Evolutionary conservation across 768 basidiomycete genomes (phyloP).

Genomic region (Albatrellus ellisii): DNA sequence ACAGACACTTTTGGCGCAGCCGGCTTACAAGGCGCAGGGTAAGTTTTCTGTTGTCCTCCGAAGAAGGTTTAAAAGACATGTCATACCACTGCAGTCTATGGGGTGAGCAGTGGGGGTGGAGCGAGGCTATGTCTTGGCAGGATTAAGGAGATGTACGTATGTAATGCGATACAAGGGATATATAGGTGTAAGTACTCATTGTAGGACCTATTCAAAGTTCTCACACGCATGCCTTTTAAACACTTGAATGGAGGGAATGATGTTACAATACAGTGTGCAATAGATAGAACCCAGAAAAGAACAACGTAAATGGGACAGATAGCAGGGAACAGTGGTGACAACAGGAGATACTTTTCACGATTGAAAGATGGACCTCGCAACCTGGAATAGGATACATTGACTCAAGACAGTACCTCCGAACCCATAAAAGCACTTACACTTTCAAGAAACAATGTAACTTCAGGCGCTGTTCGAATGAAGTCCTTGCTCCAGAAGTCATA

Average conservation of each 20-base stretch:
- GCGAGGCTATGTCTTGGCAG: conserved; percentile 22
- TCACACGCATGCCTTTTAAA: conserved; percentile 18
- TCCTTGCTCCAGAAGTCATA: conserved; percentile 88
- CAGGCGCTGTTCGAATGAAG: conserved; percentile 74
- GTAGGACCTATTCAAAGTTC: conserved; percentile 32
- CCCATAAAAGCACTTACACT: conserved; percentile 38
- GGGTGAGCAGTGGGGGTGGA: conserved; percentile 22
- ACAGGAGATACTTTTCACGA: conserved; percentile 27
- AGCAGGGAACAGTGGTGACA: conserved; percentile 30
- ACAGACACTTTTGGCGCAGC: conserved; percentile 52
- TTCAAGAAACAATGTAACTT: conserved; percentile 76
- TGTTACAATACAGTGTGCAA: conserved; percentile 81
- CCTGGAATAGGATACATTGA: conserved; percentile 27
- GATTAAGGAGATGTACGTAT: conserved; percentile 14
- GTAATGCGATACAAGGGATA: conserved; percentile 24
- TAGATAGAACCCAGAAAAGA: conserved; percentile 31
- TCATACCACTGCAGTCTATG: conserved; percentile 18
- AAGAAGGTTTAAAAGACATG: conserved; percentile 5
- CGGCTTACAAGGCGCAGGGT: conserved; percentile 73
- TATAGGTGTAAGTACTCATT: conserved; percentile 24
- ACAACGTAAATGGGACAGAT: conserved; percentile 58
- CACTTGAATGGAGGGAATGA: conserved; percentile 29
- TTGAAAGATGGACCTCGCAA: conserved; percentile 67
- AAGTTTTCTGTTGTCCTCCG: conserved; percentile 8
- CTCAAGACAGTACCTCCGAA: conserved; percentile 5